Evolutionary conservation across 2,329 filamentous ascomycete genomes (phyloP).

Genomic region (Orbilia blumenaviensis): DNA sequence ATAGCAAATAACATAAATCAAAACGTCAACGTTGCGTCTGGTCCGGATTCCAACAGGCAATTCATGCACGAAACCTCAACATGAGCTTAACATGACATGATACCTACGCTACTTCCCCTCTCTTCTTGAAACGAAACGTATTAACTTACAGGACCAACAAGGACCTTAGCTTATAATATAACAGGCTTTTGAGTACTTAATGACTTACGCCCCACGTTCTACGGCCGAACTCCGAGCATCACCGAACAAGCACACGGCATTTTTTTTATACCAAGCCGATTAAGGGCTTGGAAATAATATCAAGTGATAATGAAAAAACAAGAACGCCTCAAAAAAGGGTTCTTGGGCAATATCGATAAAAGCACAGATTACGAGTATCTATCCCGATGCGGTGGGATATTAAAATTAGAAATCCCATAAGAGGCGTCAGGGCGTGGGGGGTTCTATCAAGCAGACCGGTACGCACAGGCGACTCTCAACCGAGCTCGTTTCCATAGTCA

Average conservation of each 20-base stretch:
- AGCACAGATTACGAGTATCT: too few species aligned
- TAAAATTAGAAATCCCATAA: background rate
- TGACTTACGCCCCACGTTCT: too few species aligned
- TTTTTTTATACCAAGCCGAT: background rate
- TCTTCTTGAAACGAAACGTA: background rate
- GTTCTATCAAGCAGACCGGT: background rate
- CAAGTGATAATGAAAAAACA: background rate
- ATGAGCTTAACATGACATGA: background rate
- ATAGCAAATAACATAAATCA: too few species aligned
- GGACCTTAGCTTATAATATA: too few species aligned
- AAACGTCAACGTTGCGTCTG: too few species aligned
- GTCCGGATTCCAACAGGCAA: too few species aligned
- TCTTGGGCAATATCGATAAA: background rate
- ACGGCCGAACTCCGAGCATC: background rate
- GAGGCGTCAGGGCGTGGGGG: background rate
- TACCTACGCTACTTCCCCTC: too few species aligned
- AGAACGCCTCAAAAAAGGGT: background rate
- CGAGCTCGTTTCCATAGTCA: conserved; percentile 17
- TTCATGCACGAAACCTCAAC: too few species aligned
- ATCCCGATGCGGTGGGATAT: background rate
- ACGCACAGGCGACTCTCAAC: background rate
- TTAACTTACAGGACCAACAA: too few species aligned
- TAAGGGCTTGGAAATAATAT: background rate
- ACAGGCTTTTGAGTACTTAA: too few species aligned
- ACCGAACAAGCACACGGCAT: too few species aligned